These are phyloP conservation scores for Murraya paniculata DNA, from an alignment of 345 rosid genomes.

Conservation along the genomic window DNA sequence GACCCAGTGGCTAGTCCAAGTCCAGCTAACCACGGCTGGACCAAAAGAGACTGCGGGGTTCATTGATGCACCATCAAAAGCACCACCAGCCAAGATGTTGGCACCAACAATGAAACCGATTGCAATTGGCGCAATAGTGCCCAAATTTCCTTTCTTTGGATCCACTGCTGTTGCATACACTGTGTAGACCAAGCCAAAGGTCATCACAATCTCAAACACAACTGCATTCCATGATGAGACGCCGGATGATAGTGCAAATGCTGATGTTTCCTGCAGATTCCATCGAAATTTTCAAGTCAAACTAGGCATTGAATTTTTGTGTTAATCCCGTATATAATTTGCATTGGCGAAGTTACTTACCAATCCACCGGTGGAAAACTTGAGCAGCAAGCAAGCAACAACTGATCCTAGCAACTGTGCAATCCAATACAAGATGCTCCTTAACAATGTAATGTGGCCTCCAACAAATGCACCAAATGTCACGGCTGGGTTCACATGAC, in stretches of 20 bases:
- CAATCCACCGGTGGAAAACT: conserved; percentile 67
- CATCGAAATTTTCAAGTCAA: neutral
- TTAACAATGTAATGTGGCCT: conserved; percentile 62
- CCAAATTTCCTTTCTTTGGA: conserved; percentile 55
- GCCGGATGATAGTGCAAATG: conserved; percentile 35
- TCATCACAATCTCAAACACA: conserved; percentile 69
- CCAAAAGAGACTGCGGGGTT: conserved; percentile 79
- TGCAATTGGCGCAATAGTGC: conserved; percentile 46
- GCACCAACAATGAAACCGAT: conserved; percentile 60
- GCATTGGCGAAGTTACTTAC: conserved; percentile 25
- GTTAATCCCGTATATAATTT: neutral
- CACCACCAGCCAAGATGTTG: conserved; percentile 54
- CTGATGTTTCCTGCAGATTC: conserved; percentile 33
- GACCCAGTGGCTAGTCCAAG: conserved; percentile 68
- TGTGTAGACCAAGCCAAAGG: conserved; percentile 65
- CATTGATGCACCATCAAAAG: conserved; percentile 63
- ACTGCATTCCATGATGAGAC: conserved; percentile 51
- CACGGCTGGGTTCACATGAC: conserved; percentile 89
- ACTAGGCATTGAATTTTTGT: neutral
- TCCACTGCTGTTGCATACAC: conserved; percentile 67
- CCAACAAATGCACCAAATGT: conserved; percentile 84
- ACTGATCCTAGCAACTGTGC: conserved; percentile 79
- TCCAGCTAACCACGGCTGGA: conserved; percentile 74
- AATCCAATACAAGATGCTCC: conserved; percentile 71
- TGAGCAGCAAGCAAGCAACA: conserved; percentile 78